Conservation (phyloP, 768 basidiomycete genomes). For the Collybiopsis luxurians region DNA sequence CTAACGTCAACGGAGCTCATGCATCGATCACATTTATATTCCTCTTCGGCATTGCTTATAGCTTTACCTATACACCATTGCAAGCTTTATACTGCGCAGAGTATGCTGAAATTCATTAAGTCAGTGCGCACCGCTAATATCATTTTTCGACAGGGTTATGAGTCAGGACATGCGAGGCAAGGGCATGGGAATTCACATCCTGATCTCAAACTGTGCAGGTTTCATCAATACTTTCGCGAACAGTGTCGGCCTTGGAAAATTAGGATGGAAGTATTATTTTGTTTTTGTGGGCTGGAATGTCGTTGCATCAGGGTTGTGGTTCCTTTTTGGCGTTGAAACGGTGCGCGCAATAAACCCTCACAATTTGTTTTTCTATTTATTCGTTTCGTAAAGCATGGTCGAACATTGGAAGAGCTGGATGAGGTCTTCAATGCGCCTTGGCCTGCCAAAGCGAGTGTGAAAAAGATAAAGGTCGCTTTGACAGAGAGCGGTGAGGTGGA, state of each 20-base stretch:
- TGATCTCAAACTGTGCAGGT: constrained; percentile 23
- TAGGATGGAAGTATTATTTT: constrained; percentile 25
- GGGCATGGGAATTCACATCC: constrained; percentile 25
- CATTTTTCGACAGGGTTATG: constrained; percentile 16
- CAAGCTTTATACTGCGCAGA: constrained; percentile 25
- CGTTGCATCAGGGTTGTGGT: constrained; percentile 19
- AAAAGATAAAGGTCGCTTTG: constrained; percentile 16
- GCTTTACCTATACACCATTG: constrained; percentile 23
- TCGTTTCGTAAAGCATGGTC: no score
- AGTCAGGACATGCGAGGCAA: constrained; percentile 24
- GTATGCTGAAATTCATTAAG: constrained; percentile 8
- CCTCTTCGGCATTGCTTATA: constrained; percentile 21
- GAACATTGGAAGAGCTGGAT: constrained; percentile 23
- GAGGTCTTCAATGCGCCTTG: constrained; percentile 22
- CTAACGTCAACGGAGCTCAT: constrained; percentile 19
- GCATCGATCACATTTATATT: constrained; percentile 24
- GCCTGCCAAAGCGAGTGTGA: constrained; percentile 20
- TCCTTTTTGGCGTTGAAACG: constrained; percentile 23
- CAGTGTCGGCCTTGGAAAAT: constrained; percentile 18
- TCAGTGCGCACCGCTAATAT: neutral
- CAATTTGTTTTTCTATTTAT: no score
- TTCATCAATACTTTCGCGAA: constrained; percentile 27
- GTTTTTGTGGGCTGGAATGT: constrained; percentile 25
- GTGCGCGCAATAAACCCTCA: no score
- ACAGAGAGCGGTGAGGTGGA: constrained; percentile 5